phyloP scores from a whole-genome alignment of 495 filamentous ascomycete genomes.

The Aspergillus diversus region DNA sequence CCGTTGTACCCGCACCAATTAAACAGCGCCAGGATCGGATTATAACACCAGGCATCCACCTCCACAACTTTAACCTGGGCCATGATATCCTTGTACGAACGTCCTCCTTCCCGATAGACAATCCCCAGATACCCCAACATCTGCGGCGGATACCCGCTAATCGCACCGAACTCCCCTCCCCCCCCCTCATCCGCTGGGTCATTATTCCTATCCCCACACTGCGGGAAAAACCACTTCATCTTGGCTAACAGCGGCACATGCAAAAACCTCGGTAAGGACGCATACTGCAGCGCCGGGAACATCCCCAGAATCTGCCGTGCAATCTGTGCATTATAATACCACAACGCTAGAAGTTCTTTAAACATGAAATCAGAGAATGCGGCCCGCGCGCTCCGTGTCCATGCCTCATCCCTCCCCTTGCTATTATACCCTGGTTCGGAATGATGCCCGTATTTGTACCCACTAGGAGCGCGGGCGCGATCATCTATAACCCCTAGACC shows the following conservation, averaged over 20 bases:
- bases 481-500: background rate
- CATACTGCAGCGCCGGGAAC: background rate
- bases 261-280: background rate
- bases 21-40: background rate
- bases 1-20: background rate
- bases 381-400: background rate
- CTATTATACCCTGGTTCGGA: background rate
- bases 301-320: background rate
- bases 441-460: no score
- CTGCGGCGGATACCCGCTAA: background rate
- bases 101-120: background rate
- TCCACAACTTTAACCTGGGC: background rate
- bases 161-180: background rate
- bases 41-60: background rate
- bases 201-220: background rate
- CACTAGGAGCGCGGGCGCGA: background rate
- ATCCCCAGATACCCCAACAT: background rate
- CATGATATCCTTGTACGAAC: background rate
- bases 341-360: background rate
- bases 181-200: no score
- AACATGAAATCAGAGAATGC: background rate
- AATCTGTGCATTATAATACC: background rate
- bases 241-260: background rate
- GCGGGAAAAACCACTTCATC: background rate
- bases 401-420: background rate